Evolutionary conservation across 208 protist genomes (phyloP), one percentile per base, ranked within the genome.

Genomic region (Wallacemonas collosoma): DNA sequence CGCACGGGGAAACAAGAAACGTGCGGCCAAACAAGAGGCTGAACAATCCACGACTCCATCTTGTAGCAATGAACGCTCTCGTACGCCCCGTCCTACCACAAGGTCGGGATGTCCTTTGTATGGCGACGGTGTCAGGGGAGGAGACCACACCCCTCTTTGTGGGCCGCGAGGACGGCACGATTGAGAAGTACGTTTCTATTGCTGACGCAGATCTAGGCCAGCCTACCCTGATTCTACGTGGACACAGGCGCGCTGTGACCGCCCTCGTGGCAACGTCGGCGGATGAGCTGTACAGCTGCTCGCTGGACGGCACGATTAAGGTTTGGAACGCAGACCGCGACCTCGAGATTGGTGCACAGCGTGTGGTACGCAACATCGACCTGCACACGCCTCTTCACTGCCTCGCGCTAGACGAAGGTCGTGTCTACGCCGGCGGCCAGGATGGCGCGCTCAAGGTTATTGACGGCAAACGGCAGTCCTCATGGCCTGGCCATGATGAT

Each of bases 81-180:
- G 26, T 26, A 26, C 26, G 26, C 26, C 26, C 44, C 17, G 43
- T 69, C 38, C 3, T 41, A 48, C 64, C 64, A 12, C 79, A 44
- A 57, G 73, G 57, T 60, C 72, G 66, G 50, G 77, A 82, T 11
- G 88, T 94, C 71, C 76, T 81, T 68, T 88, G 82, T 50, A 75
- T 90, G 72, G 81, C 84, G 44, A 74, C 76, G 48, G 71, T 81
- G 50, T 60, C 76, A 15, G 82, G 82, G 57, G 76, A 83, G 35
- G 56, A 73, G 60, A 78, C 80, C 9, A 62, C 75, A 7, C 80
- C 83, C 38, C 56, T 92, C 50, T 92, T 94, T 64, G 76, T 94
- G 43, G 89, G 89, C 15, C 79, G 89, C 64, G 85, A 89, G 43
- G 85, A 92, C 67, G 89, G 89, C 51, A 89, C 82, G n/a, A 75